A percentile compares a stretch with the other conserved stretches of the same genome.
Evolutionary conservation across 2,329 filamentous ascomycete genomes (phyloP).

Genomic region (Trichoderma lentiforme): DNA sequence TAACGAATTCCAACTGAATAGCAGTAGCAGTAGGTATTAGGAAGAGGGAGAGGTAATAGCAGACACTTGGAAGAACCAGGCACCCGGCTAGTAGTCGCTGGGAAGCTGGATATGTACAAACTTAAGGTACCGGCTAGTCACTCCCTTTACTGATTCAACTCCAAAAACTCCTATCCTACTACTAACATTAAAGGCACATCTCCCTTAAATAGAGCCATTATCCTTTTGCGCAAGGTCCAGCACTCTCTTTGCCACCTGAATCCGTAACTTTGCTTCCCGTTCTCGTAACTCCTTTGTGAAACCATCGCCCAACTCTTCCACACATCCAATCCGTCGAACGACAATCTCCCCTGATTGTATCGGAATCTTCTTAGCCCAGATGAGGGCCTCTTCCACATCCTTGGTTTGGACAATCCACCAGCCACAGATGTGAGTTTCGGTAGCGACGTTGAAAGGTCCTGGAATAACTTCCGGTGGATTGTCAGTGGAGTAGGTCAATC

Average conservation of each 20-base stretch:
- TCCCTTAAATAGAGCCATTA: background rate
- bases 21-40: background rate
- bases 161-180: background rate
- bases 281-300: conserved; percentile 22
- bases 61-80: background rate
- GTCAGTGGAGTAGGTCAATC: conserved; percentile 26
- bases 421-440: conserved; percentile 28
- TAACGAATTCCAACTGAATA: fast-evolving
- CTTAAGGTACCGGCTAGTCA: background rate
- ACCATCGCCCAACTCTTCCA: conserved; percentile 23
- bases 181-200: background rate
- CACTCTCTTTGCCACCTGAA: conserved; percentile 14
- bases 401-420: conserved; percentile 33
- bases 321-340: conserved; percentile 25
- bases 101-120: background rate
- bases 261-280: conserved; percentile 16
- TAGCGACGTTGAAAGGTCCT: conserved; percentile 30
- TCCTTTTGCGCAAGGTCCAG: background rate
- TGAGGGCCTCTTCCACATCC: conserved; percentile 29
- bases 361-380: conserved; percentile 31
- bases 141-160: background rate
- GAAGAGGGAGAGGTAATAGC: background rate
- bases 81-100: background rate
- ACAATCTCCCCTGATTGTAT: conserved; percentile 28
- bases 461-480: conserved; percentile 23